Evolutionary conservation across 371 early-diverging fungal genomes (phyloP), one percentile per base, ranked within the genome.

Genomic region (Blakeslea trispora): DNA sequence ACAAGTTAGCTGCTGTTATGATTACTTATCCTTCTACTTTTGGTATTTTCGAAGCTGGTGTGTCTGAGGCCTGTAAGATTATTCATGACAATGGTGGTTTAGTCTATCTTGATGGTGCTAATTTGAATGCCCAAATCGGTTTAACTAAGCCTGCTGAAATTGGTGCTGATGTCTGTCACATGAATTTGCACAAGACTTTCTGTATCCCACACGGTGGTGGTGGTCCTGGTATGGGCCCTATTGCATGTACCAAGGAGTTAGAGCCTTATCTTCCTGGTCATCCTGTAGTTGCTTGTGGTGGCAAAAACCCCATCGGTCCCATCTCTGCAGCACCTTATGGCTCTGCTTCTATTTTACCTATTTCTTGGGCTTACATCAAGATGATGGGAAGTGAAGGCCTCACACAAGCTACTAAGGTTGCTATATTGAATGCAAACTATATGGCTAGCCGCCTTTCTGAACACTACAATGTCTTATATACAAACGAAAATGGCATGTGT

Each of bases 31-130:
- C 98, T 24, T 95, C 96, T 50, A 98, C 98, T 37, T 98, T 89
- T 77, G 98, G 98, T 69, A 93, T 96, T 57, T 97, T 97, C 64
- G 98, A 98, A 77, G 88, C 89, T 44, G 89, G 87, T 53, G 89
- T 97, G 28, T 64, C 80, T 57, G 89, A 92, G 35, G 95, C 91
- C 10, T 93, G 92, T 71, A 76, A 93, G 45, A 84, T 96, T 54
- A 85, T 98, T 24, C 98, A 98, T 72, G 64, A 74, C 13, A 54
- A 87, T 63, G 97, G 98, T 62, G 98, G 98, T 47, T 95, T 95
- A 72, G 97, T 97, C n/a, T 98, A 98, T 77, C 91, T 98, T 91
- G 98, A 98, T 68, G 98, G 98, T 56, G 98, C 98, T 55, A 98
- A 98, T 83, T 80, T 98, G 85, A 98, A 98, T 66, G 98, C 98